Evolutionary conservation across 495 filamentous ascomycete genomes (phyloP), one percentile per base, ranked within the genome.

Genomic region (Hypoxylon lenormandii): DNA sequence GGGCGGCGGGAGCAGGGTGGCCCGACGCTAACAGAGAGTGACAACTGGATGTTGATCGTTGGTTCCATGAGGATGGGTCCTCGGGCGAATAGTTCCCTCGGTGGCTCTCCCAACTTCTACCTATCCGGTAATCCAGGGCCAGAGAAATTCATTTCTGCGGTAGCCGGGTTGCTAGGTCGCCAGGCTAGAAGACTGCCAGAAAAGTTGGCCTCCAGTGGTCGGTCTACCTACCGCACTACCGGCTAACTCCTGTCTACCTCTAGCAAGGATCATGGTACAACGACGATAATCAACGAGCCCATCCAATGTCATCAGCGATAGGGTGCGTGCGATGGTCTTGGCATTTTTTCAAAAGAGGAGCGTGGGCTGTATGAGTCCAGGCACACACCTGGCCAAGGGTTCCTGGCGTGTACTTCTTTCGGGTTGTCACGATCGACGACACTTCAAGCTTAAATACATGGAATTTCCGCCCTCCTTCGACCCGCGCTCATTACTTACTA

Each of bases 251-350:
- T 65, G 60, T 64, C 66, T 60, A 37, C 50, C 67, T 64, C 66
- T 60, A 37, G 56, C 67, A 70, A 70, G 67, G 67, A 70, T 70
- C 67, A 70, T 64, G 67, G 67, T 65, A 70, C 67, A 64, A 54
- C 53, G 60, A 65, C 53, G 54, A 64, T 64, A 69, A 69, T 69
- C 60, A 42, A 69, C 54, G 38, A 64, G 67, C 67, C 60, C 60
- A 54, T 64, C 50, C 60, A 64, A 70, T 64, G 45, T 65, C 67
- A 45, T 70, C 55, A 33, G 54, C 57, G 60, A 69, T 26, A 56
- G 55, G 67, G 67, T 65, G 60, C 56, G 45, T 56, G 36, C 56
- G 28, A 43, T 5, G 50, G 55, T 60, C 67, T 70, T 70, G 67
- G 67, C 67, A 33, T 42, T 13, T 60, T 61, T 60, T 60, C 22